A percentile compares a stretch with the other conserved stretches of the same genome.
phyloP scores from a whole-genome alignment of 2,329 filamentous ascomycete genomes.

The Hymenotorrendiella dingleyae region DNA sequence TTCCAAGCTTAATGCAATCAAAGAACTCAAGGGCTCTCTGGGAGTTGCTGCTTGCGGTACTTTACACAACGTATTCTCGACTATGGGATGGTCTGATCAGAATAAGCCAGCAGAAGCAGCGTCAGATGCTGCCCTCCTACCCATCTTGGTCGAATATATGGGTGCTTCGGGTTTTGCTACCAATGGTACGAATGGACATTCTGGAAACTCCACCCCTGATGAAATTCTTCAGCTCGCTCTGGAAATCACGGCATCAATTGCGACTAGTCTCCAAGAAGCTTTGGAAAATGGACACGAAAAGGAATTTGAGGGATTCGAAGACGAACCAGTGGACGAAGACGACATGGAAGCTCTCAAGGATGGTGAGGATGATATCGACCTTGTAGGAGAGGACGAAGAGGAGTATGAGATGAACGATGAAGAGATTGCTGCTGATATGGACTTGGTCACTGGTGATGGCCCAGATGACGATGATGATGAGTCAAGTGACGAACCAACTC shows the following conservation, averaged over 20 bases:
- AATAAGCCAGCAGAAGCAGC: constrained; percentile 42
- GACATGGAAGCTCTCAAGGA: constrained; percentile 32
- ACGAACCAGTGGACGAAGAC: constrained; percentile 13
- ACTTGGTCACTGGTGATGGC: constrained; percentile 49
- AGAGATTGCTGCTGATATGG: constrained; percentile 59
- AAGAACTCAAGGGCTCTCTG: constrained; percentile 40
- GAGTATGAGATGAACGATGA: constrained; percentile 51
- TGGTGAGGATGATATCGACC: constrained; percentile 35
- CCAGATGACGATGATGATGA: constrained; percentile 37
- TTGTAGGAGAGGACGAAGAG: constrained; percentile 35
- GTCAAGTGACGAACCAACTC: constrained; percentile 20
- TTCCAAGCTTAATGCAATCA: constrained; percentile 43
- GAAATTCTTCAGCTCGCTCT: constrained; percentile 41
- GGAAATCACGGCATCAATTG: constrained; percentile 59
- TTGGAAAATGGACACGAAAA: constrained; percentile 39
- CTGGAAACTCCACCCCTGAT: constrained; percentile 23
- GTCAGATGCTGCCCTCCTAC: constrained; percentile 46
- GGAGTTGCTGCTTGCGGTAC: constrained; percentile 54
- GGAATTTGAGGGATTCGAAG: constrained; percentile 36
- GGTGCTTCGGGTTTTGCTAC: constrained; percentile 15
- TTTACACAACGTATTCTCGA: constrained; percentile 56
- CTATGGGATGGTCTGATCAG: constrained; percentile 47
- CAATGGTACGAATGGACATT: constrained; percentile 18
- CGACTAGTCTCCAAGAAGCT: constrained; percentile 50
- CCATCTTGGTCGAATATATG: constrained; percentile 34